Conservation (phyloP, 371 early-diverging fungal species). For the Mucor mucedo region DNA sequence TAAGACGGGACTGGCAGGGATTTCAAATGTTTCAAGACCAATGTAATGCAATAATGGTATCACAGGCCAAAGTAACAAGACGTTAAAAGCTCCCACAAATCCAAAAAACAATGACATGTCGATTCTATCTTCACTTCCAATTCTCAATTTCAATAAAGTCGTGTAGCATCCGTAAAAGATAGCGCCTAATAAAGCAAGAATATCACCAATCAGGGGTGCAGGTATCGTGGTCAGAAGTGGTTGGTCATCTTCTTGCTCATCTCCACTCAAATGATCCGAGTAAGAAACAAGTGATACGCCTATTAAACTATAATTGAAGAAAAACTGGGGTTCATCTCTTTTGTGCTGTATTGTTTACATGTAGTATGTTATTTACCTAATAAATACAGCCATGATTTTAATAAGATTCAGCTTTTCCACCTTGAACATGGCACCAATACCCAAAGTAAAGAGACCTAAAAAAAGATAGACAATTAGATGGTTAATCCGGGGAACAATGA, state of each 20-base stretch:
- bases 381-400: conserved; percentile 61
- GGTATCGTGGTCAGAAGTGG: conserved; percentile 1
- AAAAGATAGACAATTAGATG: not conserved
- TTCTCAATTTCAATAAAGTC: conserved; percentile 68
- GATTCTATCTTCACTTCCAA: conserved; percentile 70
- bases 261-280: conserved; percentile 31
- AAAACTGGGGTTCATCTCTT: not conserved
- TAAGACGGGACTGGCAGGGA: conserved; percentile 55
- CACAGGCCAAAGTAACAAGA: conserved; percentile 68
- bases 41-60: conserved; percentile 62
- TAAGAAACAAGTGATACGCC: conserved; percentile 60
- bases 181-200: conserved; percentile 71
- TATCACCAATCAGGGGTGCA: conserved; percentile 63
- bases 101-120: conserved; percentile 80
- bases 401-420: conserved; percentile 63
- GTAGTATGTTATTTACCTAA: conserved; percentile 34
- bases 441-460: conserved; percentile 72
- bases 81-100: conserved; percentile 76
- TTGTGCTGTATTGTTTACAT: not conserved
- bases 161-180: conserved; percentile 80
- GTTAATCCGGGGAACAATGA: not conserved
- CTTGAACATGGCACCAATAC: conserved; percentile 63
- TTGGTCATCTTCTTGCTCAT: conserved; percentile 5
- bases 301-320: conserved; percentile 40
- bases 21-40: conserved; percentile 68